Percentiles rank a stretch among this genome's conserved stretches.
These are phyloP conservation scores for Orobanche coerulescens DNA, from an alignment of 257 asterid species.

Conservation along the genomic window DNA sequence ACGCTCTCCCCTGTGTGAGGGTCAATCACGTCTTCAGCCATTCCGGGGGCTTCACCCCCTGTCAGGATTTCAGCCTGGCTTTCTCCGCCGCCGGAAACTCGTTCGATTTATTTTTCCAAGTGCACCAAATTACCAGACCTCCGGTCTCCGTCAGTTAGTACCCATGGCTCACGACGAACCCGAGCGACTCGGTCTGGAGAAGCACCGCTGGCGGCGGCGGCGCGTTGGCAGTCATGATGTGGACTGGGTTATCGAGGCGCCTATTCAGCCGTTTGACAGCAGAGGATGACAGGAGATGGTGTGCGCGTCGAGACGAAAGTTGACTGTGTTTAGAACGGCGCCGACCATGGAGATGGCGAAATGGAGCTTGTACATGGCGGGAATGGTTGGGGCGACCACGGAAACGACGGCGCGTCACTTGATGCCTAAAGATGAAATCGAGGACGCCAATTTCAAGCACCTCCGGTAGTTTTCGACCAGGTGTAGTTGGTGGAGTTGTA, in stretches of 20 bases:
- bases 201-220: conserved; percentile 73
- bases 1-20: conserved; percentile 46
- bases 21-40: conserved; percentile 47
- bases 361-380: conserved; percentile 79
- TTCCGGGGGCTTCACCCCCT: conserved; percentile 53
- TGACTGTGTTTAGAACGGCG: conserved; percentile 54
- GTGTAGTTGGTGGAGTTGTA: conserved; percentile 37
- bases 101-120: conserved; percentile 64
- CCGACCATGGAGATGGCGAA: conserved; percentile 79
- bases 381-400: conserved; percentile 60
- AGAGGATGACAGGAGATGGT: conserved; percentile 52
- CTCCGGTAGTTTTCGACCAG: conserved; percentile 50
- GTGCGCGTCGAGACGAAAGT: conserved; percentile 63
- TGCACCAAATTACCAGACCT: conserved; percentile 47
- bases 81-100: conserved; percentile 49
- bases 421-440: conserved; percentile 44
- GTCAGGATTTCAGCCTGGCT: conserved; percentile 61
- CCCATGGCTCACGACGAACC: conserved; percentile 59
- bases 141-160: conserved; percentile 81
- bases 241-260: conserved; percentile 34
- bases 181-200: conserved; percentile 47
- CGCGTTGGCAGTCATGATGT: conserved; percentile 59
- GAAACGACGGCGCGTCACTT: conserved; percentile 49
- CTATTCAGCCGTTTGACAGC: conserved; percentile 21
- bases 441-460: conserved; percentile 51